Base-by-base conservation (phyloP, 345 rosid species). In the Lumnitzera littorea region DNA sequence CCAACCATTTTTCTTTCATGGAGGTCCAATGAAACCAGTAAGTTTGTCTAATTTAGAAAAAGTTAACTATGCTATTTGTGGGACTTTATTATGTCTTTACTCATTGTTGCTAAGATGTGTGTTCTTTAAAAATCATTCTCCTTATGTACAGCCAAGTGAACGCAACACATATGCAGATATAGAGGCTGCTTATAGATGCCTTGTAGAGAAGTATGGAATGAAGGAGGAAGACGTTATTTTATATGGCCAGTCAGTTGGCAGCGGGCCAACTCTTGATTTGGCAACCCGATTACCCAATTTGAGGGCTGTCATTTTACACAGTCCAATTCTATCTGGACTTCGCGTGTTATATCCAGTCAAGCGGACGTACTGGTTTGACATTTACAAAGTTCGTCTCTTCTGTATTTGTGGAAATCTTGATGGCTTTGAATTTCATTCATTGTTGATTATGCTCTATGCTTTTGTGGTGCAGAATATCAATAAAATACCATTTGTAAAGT, bases 241-340 rank as follows among this genome's bases (percentile, higher is more conserved):
- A 66, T 92, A 92, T 50, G 98, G 98, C 41, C 96, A 91, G 63
- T 91, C 98, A 11, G 92, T 91, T 46, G 96, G 96, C 51, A 91
- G 96, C 63, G 98, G 98, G 23, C 96, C 98, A 46, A 87, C 96
- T 65, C 77, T 89, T 65, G 96, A 92, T 61, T 66, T 92, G 66
- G 94, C 98, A 70, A 69, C 84, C 48, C 78, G 76, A 48, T 84
- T 92, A 64, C 82, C 78, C 2, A 81, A 75, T 47, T 65, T 89
- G 53, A 82, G 96, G 72, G 96, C 98, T 0, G 98, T 92, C 65
- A 89, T 92, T 76, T 96, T 92, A 54, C 98, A 92, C 74, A 92
- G 96, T 66, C 91, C 98, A 0, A 89, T 92, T 68, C 72, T 87
- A 31, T 89, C 98, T 14, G 96, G 98, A 59, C 83, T 89, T 46